These are phyloP conservation scores for Hyaloscypha finlandica DNA, from an alignment of 495 filamentous ascomycete genomes.

Conservation along the genomic window DNA sequence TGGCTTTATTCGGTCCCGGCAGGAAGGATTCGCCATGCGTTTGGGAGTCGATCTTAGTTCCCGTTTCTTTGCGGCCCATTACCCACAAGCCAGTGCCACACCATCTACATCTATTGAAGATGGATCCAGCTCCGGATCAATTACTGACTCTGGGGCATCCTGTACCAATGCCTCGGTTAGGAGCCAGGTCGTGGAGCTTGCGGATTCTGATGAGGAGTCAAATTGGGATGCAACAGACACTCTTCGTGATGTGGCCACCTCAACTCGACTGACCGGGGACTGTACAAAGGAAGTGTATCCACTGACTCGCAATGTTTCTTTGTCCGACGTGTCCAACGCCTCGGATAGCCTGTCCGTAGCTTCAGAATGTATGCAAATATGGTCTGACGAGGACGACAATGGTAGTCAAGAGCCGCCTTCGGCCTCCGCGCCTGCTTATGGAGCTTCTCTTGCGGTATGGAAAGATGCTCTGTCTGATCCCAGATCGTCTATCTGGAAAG, in stretches of 20 bases:
- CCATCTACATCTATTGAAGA: neutral
- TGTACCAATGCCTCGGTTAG: neutral
- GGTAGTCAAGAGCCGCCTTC: neutral
- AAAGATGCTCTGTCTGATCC: conserved; percentile 1
- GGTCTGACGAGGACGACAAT: neutral
- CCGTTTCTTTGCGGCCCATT: neutral
- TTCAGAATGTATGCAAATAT: neutral
- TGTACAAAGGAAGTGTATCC: neutral
- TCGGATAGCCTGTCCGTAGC: neutral
- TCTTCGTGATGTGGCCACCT: neutral
- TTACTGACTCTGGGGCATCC: neutral
- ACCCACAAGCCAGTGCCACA: neutral
- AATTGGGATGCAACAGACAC: neutral
- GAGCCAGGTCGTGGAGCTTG: neutral
- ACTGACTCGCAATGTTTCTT: neutral
- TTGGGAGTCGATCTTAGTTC: neutral
- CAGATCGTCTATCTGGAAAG: conserved; percentile 9
- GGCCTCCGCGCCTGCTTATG: neutral
- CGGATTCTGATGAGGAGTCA: neutral
- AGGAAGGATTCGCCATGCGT: neutral
- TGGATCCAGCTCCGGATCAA: neutral
- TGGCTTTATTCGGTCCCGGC: neutral
- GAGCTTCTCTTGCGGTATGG: neutral
- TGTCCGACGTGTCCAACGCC: neutral
- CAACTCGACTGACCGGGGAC: neutral